Percentiles rank a stretch among this genome's conserved stretches.
phyloP scores from a whole-genome alignment of 495 filamentous ascomycete species.

The Xylaria venustula region DNA sequence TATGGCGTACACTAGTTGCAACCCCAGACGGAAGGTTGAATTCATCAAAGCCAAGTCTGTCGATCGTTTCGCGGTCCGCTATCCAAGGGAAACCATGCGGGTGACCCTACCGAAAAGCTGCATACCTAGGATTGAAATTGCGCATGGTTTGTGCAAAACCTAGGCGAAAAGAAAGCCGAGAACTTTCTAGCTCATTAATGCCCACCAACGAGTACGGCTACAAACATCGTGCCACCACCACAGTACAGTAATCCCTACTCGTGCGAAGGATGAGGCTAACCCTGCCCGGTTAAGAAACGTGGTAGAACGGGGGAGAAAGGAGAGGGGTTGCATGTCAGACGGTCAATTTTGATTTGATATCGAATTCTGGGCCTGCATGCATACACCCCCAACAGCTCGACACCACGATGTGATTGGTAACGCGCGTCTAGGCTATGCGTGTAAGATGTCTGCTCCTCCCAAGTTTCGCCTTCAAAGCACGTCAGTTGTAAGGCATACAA shows the following conservation, averaged over 20 bases:
- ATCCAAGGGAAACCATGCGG: no score
- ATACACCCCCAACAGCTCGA: not conserved
- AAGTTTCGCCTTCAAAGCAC: no score
- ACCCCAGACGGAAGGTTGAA: not conserved
- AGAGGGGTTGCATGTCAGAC: not conserved
- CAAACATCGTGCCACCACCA: not conserved
- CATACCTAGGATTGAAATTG: no score
- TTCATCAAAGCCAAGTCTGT: not conserved
- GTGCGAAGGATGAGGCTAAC: not conserved
- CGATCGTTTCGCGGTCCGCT: not conserved
- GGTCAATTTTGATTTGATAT: not conserved
- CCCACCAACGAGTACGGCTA: not conserved
- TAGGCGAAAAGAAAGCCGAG: no score
- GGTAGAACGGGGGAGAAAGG: not conserved
- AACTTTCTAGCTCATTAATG: no score
- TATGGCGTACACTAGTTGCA: not conserved
- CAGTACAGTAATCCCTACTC: conserved; percentile 7
- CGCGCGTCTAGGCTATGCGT: conserved; percentile 4
- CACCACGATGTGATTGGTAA: conserved; percentile 1
- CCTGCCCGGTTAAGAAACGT: not conserved
- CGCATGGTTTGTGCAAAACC: no score
- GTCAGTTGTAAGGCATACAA: no score
- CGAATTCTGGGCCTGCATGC: conserved; percentile 3
- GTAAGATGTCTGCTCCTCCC: not conserved
- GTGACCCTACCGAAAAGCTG: no score